Percentiles rank a stretch among this genome's conserved stretches.
Evolutionary conservation across 2,329 filamentous ascomycete genomes (phyloP).

Genomic region (Hypoxylon sp.): DNA sequence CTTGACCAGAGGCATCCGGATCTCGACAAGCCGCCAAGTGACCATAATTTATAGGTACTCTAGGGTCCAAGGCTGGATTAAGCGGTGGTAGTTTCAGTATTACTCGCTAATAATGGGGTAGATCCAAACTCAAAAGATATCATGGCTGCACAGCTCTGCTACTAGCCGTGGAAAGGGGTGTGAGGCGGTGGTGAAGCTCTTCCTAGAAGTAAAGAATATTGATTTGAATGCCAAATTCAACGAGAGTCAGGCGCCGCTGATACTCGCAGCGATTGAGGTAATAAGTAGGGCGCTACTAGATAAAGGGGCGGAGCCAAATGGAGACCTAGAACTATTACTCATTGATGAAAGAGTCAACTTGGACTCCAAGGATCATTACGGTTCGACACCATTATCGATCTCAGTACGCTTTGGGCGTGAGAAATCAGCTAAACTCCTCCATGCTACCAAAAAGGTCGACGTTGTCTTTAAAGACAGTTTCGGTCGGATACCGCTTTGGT

Average conservation of each 20-base stretch:
- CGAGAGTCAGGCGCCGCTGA: neutral
- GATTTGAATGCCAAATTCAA: neutral
- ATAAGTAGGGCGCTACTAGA: neutral
- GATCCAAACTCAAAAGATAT: neutral
- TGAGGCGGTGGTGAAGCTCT: neutral
- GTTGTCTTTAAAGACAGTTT: neutral
- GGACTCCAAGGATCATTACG: neutral
- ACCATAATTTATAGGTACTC: neutral
- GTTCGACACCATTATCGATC: neutral
- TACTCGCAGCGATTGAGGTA: neutral
- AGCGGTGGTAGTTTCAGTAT: too few species aligned
- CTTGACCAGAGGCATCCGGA: constrained; percentile 39
- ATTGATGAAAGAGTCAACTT: neutral
- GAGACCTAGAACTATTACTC: neutral
- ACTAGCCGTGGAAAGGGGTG: neutral
- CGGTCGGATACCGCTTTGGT: neutral
- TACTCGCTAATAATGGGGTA: too few species aligned
- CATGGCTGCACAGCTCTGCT: neutral
- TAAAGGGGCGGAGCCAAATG: too few species aligned
- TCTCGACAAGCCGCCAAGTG: neutral
- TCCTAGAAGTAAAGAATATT: neutral
- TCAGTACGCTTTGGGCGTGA: neutral
- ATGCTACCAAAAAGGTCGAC: neutral
- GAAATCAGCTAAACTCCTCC: neutral
- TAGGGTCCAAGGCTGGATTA: too few species aligned